phyloP scores from a whole-genome alignment of 305 asterid genomes.

The Fraxinus nigra region DNA sequence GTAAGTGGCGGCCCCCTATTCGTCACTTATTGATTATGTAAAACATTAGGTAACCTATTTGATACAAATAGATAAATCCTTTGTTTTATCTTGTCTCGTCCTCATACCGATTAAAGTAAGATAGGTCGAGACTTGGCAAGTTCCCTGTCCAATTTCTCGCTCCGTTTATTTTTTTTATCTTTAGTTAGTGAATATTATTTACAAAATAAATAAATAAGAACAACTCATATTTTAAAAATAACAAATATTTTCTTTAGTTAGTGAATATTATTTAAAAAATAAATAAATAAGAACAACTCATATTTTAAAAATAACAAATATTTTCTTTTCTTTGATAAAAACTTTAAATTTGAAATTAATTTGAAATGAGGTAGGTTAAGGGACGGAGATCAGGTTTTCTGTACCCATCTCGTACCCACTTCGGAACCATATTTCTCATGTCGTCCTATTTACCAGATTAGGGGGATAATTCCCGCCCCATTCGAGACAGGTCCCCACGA shows the following conservation, averaged over 20 bases:
- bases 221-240: not conserved
- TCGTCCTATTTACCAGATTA: not conserved
- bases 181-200: no score
- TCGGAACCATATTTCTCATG: not conserved
- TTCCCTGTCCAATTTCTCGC: no score
- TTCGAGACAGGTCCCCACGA: not conserved
- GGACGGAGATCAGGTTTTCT: not conserved
- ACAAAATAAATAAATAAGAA: not conserved
- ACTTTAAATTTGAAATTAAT: no score
- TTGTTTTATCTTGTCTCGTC: not conserved
- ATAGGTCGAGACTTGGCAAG: not conserved
- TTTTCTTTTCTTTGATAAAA: not conserved
- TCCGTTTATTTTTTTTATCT: no score
- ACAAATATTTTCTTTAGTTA: no score
- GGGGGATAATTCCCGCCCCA: not conserved
- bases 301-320: no score
- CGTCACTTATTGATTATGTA: no score
- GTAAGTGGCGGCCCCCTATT: no score
- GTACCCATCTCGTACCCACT: not conserved
- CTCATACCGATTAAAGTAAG: not conserved
- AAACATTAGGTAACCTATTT: no score
- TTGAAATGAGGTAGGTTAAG: not conserved
- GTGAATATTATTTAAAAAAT: no score
- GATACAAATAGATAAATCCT: no score
- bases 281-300: not conserved